phyloP scores from a whole-genome alignment of 129 eudicot genomes.

The Flaveria brownii region DNA sequence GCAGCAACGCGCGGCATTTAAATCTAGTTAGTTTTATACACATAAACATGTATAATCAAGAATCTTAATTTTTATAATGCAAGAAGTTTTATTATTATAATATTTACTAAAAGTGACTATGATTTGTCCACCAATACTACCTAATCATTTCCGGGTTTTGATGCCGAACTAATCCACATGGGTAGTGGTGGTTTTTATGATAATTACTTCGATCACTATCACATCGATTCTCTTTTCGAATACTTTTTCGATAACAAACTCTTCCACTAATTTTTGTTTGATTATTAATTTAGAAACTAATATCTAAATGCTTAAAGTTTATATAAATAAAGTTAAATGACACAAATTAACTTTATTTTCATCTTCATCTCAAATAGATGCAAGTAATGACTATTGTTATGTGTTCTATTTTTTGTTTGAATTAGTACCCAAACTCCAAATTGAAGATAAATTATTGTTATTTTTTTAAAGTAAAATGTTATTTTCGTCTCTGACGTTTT shows the following conservation, averaged over 20 bases:
- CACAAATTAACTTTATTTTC: neutral
- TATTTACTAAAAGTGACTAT: neutral
- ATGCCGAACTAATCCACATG: conserved; percentile 37
- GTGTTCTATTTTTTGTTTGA: no score
- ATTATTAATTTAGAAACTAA: neutral
- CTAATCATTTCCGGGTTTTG: conserved; percentile 11
- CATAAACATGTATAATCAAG: neutral
- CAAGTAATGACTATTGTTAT: neutral
- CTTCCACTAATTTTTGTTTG: neutral
- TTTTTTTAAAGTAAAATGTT: no score
- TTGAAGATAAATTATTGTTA: no score
- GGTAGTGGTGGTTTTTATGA: conserved; percentile 23
- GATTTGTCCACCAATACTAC: neutral
- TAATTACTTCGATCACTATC: conserved; percentile 26
- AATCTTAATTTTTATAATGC: neutral
- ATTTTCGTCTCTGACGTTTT: no score
- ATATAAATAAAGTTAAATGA: neutral
- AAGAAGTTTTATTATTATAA: neutral
- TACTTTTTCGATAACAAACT: neutral
- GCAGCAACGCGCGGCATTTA: no score
- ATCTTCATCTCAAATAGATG: neutral
- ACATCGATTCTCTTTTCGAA: conserved; percentile 17
- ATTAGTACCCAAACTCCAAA: no score
- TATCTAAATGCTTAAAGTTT: neutral
- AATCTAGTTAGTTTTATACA: no score